Conservation (phyloP, 164 flowering plant species). For the Nymphaea colorata region DNA sequence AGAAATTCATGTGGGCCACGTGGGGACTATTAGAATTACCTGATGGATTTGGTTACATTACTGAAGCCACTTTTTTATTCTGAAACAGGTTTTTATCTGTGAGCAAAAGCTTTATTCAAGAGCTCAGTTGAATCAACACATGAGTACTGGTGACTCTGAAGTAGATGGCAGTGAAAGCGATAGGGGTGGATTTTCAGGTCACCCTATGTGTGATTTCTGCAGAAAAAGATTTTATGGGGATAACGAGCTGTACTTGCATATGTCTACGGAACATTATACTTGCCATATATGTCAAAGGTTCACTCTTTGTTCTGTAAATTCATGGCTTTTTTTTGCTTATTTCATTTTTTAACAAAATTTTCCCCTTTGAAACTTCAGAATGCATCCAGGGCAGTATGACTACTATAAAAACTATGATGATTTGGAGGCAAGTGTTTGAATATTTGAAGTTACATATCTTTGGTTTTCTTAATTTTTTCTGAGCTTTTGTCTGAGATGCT, state of each 20-base stretch:
- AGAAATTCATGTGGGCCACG: no score
- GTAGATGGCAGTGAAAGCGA: conserved; percentile 94
- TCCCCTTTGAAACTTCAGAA: conserved; percentile 36
- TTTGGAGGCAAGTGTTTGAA: conserved; percentile 52
- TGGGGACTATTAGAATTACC: no score
- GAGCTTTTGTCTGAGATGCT: not conserved
- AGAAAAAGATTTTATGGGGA: conserved; percentile 83
- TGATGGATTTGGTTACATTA: no score
- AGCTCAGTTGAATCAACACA: conserved; percentile 74
- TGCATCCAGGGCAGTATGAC: conserved; percentile 83
- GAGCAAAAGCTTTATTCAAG: conserved; percentile 88
- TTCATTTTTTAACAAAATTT: not conserved
- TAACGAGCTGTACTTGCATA: conserved; percentile 79
- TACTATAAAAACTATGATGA: conserved; percentile 87
- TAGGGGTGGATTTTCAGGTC: conserved; percentile 88
- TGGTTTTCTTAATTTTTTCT: not conserved
- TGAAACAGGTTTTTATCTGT: conserved; percentile 71
- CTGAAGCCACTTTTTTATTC: not conserved
- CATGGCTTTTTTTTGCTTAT: not conserved
- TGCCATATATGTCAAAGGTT: conserved; percentile 92
- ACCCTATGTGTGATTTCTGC: conserved; percentile 90
- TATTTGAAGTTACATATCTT: not conserved
- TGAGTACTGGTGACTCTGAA: conserved; percentile 75
- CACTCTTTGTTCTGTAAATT: not conserved
- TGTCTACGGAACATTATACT: conserved; percentile 88